A percentile compares a stretch with the other conserved stretches of the same genome.
Conservation (phyloP, 306 rosid species). For the Lathyrus sativus region DNA sequence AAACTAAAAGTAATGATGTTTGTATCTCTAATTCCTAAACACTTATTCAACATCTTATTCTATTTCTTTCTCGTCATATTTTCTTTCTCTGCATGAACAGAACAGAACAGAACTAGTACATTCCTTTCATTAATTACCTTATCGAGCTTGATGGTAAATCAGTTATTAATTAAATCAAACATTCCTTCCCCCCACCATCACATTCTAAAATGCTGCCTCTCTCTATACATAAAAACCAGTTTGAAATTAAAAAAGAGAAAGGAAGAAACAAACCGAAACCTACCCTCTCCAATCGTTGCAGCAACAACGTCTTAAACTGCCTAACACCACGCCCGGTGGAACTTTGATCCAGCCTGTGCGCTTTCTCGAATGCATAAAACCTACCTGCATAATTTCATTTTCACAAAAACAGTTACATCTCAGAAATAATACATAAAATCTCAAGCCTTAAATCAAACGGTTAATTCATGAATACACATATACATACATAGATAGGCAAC, state of each 20-base stretch:
- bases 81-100: too few species aligned
- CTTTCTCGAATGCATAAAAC: slow-evolving; percentile 95
- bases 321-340: slow-evolving; percentile 94
- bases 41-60: too few species aligned
- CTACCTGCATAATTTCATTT: slow-evolving; percentile 58
- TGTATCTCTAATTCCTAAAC: too few species aligned
- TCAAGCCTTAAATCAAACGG: not conserved
- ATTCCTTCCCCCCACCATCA: not conserved
- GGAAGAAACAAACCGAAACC: not conserved
- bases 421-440: too few species aligned
- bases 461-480: not conserved
- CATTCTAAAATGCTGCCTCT: not conserved
- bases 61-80: too few species aligned
- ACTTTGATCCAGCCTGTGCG: slow-evolving; percentile 84
- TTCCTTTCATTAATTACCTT: not conserved
- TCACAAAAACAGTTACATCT: not conserved
- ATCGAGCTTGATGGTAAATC: not conserved
- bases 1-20: too few species aligned
- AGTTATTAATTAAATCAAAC: not conserved
- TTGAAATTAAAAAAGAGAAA: not conserved
- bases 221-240: too few species aligned
- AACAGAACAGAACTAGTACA: too few species aligned
- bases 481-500: slow-evolving; percentile 83
- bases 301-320: slow-evolving; percentile 84
- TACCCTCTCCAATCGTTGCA: slow-evolving; percentile 85